Base-by-base conservation (phyloP, 495 filamentous ascomycete species). In the Durotheca rogersii region DNA sequence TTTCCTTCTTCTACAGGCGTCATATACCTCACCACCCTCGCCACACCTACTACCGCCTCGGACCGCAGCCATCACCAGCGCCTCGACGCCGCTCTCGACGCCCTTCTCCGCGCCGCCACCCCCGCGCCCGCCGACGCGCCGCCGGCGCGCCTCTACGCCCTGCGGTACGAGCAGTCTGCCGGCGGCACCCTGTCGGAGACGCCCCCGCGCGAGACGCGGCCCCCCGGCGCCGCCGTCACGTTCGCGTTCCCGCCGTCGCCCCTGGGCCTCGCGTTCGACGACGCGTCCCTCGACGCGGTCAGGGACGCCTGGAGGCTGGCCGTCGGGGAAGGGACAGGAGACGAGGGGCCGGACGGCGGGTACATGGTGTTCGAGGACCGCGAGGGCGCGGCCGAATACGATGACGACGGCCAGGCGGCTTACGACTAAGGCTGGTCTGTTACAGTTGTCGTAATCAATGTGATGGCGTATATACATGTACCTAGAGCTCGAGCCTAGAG, bases 361-460 rank as follows among this genome's bases (percentile, higher is more conserved):
- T 93, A 89, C 59, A 88, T 93, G 85, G 68, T 69, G 18, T 85
- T 86, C 44, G 64, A 74, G 11, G 77, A 82, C 16, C 70, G 81
- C 18, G 71, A 80, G 46, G 74, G 68, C 12, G 60, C 67, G n/a
- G n/a, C n/a, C n/a, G n/a, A n/a, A n/a, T n/a, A n/a, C n/a, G n/a
- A n/a, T 5, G 65, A 58, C 49, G 70, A 74, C 32, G 79, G 77
- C 43, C 75, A 79, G 11, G 67, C 76, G 17, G 44, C 58, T 20
- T 69, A 57, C 23, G 59, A 65, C 18, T 49, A 42, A 21, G 3
- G n/a, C n/a, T n/a, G n/a, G n/a, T n/a, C n/a, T n/a, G n/a, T n/a
- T n/a, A n/a, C n/a, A n/a, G n/a, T n/a, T n/a, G n/a, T n/a, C n/a
- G n/a, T n/a, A n/a, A n/a, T n/a, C n/a, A n/a, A n/a, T n/a, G n/a